phyloP scores from a whole-genome alignment of 2,329 filamentous ascomycete genomes.

The Hypoxylon rubiginosum region DNA sequence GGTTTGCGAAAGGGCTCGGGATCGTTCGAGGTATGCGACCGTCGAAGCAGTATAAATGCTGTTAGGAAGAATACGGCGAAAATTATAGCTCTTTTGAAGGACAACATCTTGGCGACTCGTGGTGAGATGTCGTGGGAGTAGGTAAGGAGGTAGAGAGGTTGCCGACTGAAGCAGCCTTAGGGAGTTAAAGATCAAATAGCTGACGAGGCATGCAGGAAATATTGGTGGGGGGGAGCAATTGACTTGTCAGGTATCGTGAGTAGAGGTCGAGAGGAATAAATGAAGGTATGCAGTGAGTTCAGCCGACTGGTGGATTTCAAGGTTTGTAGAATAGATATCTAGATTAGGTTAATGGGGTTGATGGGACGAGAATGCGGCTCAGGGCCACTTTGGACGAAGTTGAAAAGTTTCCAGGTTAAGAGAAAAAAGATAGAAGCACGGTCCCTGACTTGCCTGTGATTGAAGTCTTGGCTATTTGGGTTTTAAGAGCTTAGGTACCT shows the following conservation, averaged over 20 bases:
- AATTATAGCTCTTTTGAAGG: slow-evolving; percentile 53
- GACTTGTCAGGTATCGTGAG: slow-evolving; percentile 6
- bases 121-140: slow-evolving; percentile 1
- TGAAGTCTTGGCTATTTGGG: slow-evolving; percentile 38
- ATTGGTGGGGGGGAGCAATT: slow-evolving; percentile 18
- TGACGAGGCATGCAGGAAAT: slow-evolving; percentile 32
- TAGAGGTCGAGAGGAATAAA: slow-evolving; percentile 15
- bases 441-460: slow-evolving; percentile 28
- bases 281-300: slow-evolving; percentile 16
- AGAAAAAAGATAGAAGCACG: slow-evolving; percentile 18
- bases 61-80: slow-evolving; percentile 53
- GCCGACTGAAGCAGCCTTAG: slow-evolving; percentile 20
- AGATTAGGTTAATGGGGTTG: too few species aligned
- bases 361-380: slow-evolving; percentile 19
- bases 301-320: slow-evolving; percentile 14
- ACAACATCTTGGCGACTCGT: slow-evolving; percentile 48
- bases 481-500: slow-evolving; percentile 15
- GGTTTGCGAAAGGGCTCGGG: slow-evolving; percentile 1
- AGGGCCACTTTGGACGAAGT: slow-evolving; percentile 30
- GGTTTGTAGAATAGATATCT: slow-evolving; percentile 8
- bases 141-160: too few species aligned
- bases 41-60: slow-evolving; percentile 53
- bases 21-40: slow-evolving; percentile 48
- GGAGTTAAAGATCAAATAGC: slow-evolving; percentile 10
- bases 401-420: slow-evolving; percentile 23